These are phyloP conservation scores for Colletotrichum brevisporum DNA, from an alignment of 2,329 filamentous ascomycete genomes.

Conservation along the genomic window DNA sequence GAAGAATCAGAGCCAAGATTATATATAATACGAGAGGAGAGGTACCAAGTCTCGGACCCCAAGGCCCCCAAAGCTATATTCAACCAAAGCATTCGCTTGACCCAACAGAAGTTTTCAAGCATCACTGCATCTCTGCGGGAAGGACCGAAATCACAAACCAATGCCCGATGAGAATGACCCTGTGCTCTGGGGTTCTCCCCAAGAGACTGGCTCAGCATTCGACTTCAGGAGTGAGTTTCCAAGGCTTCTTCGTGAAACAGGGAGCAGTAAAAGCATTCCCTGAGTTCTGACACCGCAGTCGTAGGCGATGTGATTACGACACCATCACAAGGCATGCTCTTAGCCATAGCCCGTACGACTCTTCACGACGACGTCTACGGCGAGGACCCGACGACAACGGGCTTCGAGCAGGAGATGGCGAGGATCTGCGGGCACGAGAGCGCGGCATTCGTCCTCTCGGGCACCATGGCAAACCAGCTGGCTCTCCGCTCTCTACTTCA, in stretches of 20 bases:
- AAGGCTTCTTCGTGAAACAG: not conserved
- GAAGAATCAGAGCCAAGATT: not conserved
- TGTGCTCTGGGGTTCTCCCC: slow-evolving; percentile 37
- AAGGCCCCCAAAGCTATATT: not conserved
- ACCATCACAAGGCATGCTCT: slow-evolving; percentile 78
- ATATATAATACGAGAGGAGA: not conserved
- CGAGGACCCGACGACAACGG: slow-evolving; percentile 78
- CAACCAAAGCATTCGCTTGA: not conserved
- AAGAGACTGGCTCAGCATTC: slow-evolving; percentile 33
- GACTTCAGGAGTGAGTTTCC: slow-evolving; percentile 38
- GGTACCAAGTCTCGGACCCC: not conserved
- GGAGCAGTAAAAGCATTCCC: not conserved
- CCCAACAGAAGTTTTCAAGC: not conserved
- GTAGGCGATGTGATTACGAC: slow-evolving; percentile 78
- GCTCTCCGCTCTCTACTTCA: slow-evolving; percentile 78
- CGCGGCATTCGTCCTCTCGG: slow-evolving; percentile 79
- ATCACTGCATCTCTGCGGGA: not conserved
- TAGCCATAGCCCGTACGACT: slow-evolving; percentile 76
- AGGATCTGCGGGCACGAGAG: slow-evolving; percentile 71
- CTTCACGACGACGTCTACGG: slow-evolving; percentile 83
- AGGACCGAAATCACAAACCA: not conserved
- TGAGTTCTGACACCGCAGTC: not conserved
- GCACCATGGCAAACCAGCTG: slow-evolving; percentile 88
- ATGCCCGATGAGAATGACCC: slow-evolving; percentile 17
- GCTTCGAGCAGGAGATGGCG: slow-evolving; percentile 77